Evolutionary conservation across 1,139 yeast species (phyloP).

Genomic region (Zygoascus hellenicus): DNA sequence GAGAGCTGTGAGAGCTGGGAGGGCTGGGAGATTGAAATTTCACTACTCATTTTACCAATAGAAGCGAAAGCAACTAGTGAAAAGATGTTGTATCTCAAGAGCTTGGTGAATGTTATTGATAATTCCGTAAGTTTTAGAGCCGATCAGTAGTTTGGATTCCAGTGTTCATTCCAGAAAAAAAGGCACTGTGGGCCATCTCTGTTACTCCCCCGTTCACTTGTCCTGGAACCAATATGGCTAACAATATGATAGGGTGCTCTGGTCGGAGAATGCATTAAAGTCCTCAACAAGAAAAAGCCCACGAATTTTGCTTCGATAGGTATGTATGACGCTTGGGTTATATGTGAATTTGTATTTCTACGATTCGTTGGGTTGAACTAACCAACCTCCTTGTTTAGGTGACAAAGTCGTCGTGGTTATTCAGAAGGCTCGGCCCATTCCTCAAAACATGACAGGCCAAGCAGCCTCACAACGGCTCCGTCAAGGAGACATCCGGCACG

Average conservation of each 20-base stretch:
- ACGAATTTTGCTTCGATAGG: conserved; percentile 79
- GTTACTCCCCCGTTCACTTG: too few species aligned
- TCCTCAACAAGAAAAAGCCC: conserved; percentile 74
- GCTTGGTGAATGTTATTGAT: conserved; percentile 85
- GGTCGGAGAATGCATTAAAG: conserved; percentile 93
- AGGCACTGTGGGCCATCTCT: too few species aligned
- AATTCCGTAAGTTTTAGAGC: conserved; percentile 53
- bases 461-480: conserved; percentile 37
- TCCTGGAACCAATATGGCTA: too few species aligned
- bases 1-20: too few species aligned
- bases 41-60: too few species aligned
- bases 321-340: conserved; percentile 17
- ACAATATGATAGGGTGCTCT: conserved; percentile 74
- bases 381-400: conserved; percentile 18
- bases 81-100: conserved; percentile 78
- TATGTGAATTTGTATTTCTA: too few species aligned
- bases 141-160: background rate
- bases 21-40: too few species aligned
- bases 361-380: background rate
- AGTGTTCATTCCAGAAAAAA: too few species aligned
- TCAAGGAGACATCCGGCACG: conserved; percentile 91
- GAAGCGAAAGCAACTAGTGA: too few species aligned
- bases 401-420: conserved; percentile 94
- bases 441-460: conserved; percentile 41
- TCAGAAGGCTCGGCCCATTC: conserved; percentile 81